Evolutionary conservation across 371 early-diverging fungal species (phyloP).

Genomic region (Rhizopus microsporus): DNA sequence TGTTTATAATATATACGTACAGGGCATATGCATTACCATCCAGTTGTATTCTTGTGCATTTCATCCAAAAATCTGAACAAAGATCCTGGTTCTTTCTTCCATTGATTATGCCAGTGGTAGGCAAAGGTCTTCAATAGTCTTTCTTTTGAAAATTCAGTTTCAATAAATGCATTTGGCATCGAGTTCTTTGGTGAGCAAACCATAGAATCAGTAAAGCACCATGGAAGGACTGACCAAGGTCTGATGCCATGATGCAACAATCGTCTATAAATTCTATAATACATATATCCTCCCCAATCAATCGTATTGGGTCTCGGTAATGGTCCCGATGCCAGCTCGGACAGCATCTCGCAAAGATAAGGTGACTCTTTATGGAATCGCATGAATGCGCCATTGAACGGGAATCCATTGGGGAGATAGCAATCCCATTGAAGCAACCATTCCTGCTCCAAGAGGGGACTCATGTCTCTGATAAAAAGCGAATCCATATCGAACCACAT

Average conservation of each 20-base stretch:
- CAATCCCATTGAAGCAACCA: slow-evolving; percentile 62
- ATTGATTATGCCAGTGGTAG: slow-evolving; percentile 62
- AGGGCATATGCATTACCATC: slow-evolving; percentile 32
- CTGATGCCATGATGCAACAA: slow-evolving; percentile 45
- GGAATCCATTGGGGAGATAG: slow-evolving; percentile 52
- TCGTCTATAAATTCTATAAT: slow-evolving; percentile 49
- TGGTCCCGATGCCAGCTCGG: slow-evolving; percentile 53
- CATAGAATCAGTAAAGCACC: slow-evolving; percentile 58
- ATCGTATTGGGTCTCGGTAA: slow-evolving; percentile 47
- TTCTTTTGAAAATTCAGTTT: slow-evolving; percentile 42
- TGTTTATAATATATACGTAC: not conserved
- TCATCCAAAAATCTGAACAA: slow-evolving; percentile 49
- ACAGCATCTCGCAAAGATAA: slow-evolving; percentile 55
- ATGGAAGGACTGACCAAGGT: slow-evolving; percentile 54
- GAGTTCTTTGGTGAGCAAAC: slow-evolving; percentile 51
- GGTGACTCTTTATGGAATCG: slow-evolving; percentile 50
- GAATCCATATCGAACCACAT: slow-evolving; percentile 66
- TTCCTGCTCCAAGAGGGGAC: slow-evolving; percentile 52
- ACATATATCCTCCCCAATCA: slow-evolving; percentile 59
- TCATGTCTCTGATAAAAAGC: slow-evolving; percentile 52
- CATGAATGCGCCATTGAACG: slow-evolving; percentile 61
- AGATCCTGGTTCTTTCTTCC: slow-evolving; percentile 52
- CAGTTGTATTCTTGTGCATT: slow-evolving; percentile 39
- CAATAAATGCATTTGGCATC: slow-evolving; percentile 56
- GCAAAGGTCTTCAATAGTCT: slow-evolving; percentile 50